These are phyloP conservation scores for Lenwebbia sp. DNA, from an alignment of 345 rosid species.

Conservation along the genomic window DNA sequence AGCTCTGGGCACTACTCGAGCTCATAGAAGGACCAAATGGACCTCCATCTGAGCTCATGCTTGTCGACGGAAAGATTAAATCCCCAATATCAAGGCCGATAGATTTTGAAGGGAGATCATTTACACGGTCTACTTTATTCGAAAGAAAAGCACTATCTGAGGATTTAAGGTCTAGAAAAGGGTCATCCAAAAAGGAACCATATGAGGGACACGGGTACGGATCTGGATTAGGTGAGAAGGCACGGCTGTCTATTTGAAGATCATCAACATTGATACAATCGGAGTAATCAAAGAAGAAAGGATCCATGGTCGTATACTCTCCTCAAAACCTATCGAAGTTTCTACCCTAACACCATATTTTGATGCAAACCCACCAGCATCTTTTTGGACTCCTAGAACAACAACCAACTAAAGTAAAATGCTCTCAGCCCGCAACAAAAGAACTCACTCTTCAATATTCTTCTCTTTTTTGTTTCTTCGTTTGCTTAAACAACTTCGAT, in stretches of 20 bases:
- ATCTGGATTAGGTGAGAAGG: not conserved
- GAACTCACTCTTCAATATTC: not conserved
- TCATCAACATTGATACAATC: not conserved
- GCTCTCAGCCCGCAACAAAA: not conserved
- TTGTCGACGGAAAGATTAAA: not conserved
- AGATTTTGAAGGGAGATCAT: not conserved
- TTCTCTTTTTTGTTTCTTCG: not conserved
- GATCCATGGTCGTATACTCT: constrained; percentile 2
- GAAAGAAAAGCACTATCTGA: not conserved
- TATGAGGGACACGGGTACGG: not conserved
- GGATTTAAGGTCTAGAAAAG: not conserved
- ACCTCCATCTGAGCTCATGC: not conserved
- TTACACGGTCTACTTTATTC: not conserved
- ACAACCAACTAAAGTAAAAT: not conserved
- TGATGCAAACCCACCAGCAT: not conserved
- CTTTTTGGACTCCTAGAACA: not conserved
- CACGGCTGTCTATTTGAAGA: not conserved
- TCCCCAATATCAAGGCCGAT: not conserved
- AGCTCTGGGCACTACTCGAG: not conserved
- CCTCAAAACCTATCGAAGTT: not conserved
- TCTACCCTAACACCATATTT: not conserved
- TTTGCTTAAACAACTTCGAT: not conserved
- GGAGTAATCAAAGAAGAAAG: not conserved
- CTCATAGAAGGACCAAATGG: not conserved
- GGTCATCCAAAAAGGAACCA: not conserved